Evolutionary conservation across 306 rosid genomes (phyloP), one percentile per base, ranked within the genome.

Genomic region (Oemleria cerasiformis): DNA sequence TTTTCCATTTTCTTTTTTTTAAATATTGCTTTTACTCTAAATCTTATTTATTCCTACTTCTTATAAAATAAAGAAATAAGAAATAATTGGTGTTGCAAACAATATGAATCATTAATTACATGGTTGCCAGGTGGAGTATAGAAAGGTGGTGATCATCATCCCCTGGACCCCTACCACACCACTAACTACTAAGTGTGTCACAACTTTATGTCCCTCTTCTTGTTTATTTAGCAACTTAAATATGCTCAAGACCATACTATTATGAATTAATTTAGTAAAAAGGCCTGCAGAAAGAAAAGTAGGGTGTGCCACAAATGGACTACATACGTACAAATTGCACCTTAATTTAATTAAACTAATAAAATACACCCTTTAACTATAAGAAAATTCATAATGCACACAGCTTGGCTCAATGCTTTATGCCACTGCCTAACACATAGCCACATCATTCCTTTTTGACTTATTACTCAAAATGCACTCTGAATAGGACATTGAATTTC

Each of bases 161-260:
- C n/a, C n/a, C n/a, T n/a, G n/a, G n/a, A n/a, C n/a, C n/a, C 55
- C 44, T 30, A 71, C 75, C 67, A 30, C 63, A 30, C 63, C 42
- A 30, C 63, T 34, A 30, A 64, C 74, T 55, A 11, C 15, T 9
- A 50, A 25, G 19, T 51, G 60, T 57, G 78, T 66, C 47, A 67
- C 4, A 75, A 54, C 73, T 70, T 49, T 66, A 7, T 75, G 67
- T 56, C 57, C 44, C 49, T 51, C 68, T 47, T 34, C 34, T 47
- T 58, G 53, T 55, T 44, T 25, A 30, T 23, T 23, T 50, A 51
- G 50, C 9, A n/a, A 21, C n/a, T 74, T 6, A 38, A n/a, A 63
- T 50, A 65, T 40, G 40, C 61, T 61, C 60, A 74, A 64, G 25
- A 36, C 9, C 36, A 53, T 40, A 17, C 9, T 39, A 74, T 57